Conservation (phyloP, 2,329 filamentous ascomycete species). For the Botrytis sinoallii region DNA sequence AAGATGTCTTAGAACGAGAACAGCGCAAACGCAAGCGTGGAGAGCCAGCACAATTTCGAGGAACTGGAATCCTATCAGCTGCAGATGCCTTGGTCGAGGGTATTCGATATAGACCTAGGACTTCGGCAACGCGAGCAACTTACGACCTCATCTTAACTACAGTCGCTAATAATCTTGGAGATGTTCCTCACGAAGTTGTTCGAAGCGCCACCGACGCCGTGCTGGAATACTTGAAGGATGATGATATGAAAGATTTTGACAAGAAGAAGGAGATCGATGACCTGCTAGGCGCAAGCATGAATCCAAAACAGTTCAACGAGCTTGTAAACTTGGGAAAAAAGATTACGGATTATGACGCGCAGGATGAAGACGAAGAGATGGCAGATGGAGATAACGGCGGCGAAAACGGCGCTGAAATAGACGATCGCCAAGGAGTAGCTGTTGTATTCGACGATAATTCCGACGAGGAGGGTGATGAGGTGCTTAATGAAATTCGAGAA, state of each 20-base stretch:
- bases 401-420: conserved; percentile 73
- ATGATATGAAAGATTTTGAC: conserved; percentile 93
- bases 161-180: conserved; percentile 82
- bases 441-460: conserved; percentile 94
- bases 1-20: conserved; percentile 78
- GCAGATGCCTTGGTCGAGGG: conserved; percentile 87
- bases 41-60: conserved; percentile 66
- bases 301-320: conserved; percentile 92
- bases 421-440: conserved; percentile 93
- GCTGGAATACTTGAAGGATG: conserved; percentile 89
- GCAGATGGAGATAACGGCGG: conserved; percentile 64
- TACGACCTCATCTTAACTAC: conserved; percentile 94
- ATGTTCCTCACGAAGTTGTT: conserved; percentile 88
- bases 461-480: conserved; percentile 72
- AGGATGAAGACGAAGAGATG: conserved; percentile 91
- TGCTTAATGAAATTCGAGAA: conserved; percentile 84
- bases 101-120: conserved; percentile 86
- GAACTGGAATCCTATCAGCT: conserved; percentile 75
- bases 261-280: conserved; percentile 98
- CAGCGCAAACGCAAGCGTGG: conserved; percentile 81
- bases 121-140: conserved; percentile 83
- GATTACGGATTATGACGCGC: conserved; percentile 95
- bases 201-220: conserved; percentile 91
- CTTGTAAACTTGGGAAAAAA: conserved; percentile 96
- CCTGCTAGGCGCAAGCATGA: conserved; percentile 77